Conservation (phyloP, 225 moss, liverwort and hornwort species). For the Antitrichia curtipendula region DNA sequence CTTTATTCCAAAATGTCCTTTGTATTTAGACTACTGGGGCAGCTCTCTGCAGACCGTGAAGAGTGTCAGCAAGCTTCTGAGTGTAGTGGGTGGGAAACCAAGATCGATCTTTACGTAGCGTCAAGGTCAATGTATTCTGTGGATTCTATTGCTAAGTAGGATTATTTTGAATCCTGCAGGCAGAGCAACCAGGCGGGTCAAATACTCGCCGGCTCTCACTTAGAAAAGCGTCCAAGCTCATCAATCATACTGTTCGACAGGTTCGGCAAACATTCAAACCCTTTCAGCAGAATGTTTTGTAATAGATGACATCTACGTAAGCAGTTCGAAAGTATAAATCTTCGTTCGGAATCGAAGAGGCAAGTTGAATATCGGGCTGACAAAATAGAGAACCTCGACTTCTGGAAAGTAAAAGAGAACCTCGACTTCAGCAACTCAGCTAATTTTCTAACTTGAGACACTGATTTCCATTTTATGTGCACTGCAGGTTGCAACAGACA, state of each 20-base stretch:
- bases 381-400: not conserved
- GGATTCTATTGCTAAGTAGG: not conserved
- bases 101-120: not conserved
- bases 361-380: not conserved
- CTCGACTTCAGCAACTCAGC: not conserved
- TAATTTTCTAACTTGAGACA: not conserved
- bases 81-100: not conserved
- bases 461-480: not conserved
- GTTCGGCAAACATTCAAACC: conserved; percentile 7
- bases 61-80: not conserved
- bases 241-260: conserved; percentile 72
- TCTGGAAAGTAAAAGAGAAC: not conserved
- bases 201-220: conserved; percentile 52
- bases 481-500: conserved; percentile 79
- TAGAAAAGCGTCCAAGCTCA: conserved; percentile 64
- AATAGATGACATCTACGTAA: not conserved
- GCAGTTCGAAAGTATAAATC: not conserved
- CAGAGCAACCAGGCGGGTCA: conserved; percentile 61
- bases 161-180: conserved; percentile 11
- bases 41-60: not conserved
- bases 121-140: not conserved
- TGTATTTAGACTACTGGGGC: not conserved
- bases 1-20: not conserved
- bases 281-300: not conserved
- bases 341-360: not conserved